Evolutionary conservation across 371 early-diverging fungal genomes (phyloP).

Genomic region (Rhizomucor miehei): DNA sequence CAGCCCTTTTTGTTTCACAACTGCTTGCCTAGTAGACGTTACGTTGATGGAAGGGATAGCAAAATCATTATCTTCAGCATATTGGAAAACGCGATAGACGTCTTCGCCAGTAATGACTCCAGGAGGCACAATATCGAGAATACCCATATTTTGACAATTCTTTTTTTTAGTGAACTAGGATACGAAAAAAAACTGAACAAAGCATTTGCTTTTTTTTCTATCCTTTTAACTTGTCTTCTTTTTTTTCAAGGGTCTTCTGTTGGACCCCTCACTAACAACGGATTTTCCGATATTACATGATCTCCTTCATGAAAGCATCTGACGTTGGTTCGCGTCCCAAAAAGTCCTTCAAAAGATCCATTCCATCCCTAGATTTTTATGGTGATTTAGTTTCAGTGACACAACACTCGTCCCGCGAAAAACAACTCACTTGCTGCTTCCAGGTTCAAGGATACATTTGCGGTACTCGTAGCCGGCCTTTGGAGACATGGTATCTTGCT

Average conservation of each 20-base stretch:
- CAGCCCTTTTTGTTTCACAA: background rate
- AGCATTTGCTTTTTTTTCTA: background rate
- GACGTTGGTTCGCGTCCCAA: slow-evolving; percentile 81
- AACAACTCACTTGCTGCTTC: slow-evolving; percentile 57
- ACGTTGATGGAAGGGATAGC: slow-evolving; percentile 93
- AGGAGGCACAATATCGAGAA: slow-evolving; percentile 79
- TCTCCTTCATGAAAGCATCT: slow-evolving; percentile 69
- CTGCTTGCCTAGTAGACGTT: slow-evolving; percentile 68
- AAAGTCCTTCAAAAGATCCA: slow-evolving; percentile 71
- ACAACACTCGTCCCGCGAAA: background rate
- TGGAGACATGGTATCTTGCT: slow-evolving; percentile 52
- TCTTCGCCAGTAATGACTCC: slow-evolving; percentile 90
- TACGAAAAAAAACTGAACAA: slow-evolving; percentile 22
- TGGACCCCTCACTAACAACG: background rate
- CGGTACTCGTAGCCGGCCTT: slow-evolving; percentile 64
- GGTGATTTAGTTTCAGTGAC: background rate
- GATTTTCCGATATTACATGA: background rate
- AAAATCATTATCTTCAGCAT: slow-evolving; percentile 66
- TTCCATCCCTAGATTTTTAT: slow-evolving; percentile 17
- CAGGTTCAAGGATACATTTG: slow-evolving; percentile 63
- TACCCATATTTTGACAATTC: slow-evolving; percentile 48
- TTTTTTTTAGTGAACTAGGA: slow-evolving; percentile 27
- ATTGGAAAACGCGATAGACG: slow-evolving; percentile 77
- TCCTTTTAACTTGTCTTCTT: background rate
- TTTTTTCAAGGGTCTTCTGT: background rate